Percentiles rank a stretch among this genome's conserved stretches.
Conservation (phyloP, 2,329 filamentous ascomycete genomes). For the Scorias spongiosa region DNA sequence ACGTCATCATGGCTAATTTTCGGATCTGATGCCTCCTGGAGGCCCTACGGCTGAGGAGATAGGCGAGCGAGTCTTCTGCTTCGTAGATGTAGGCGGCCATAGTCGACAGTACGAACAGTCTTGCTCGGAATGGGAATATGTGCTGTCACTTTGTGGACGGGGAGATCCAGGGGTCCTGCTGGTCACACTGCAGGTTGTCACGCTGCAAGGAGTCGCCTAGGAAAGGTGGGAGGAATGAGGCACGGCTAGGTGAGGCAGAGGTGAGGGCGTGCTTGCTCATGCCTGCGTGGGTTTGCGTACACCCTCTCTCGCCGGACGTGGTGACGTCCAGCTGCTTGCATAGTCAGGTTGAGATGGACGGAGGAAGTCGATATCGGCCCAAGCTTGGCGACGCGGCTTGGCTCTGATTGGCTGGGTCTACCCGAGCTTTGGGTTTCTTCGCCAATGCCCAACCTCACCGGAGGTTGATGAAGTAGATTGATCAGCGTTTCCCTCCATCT, state of each 20-base stretch:
- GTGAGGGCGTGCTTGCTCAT: too few relatives aligned
- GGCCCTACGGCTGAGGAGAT: background rate
- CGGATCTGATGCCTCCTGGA: background rate
- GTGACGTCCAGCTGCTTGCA: background rate
- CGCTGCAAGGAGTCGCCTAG: background rate
- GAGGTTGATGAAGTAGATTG: too few relatives aligned
- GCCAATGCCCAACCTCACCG: background rate
- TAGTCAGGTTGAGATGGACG: background rate
- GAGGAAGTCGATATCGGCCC: background rate
- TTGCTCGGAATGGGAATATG: background rate
- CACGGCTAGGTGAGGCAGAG: background rate
- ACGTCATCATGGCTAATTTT: background rate
- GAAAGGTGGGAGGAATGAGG: background rate
- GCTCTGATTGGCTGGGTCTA: background rate
- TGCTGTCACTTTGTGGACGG: background rate
- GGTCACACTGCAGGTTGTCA: background rate
- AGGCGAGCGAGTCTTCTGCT: too few relatives aligned
- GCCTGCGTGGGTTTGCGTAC: too few relatives aligned
- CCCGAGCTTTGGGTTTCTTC: background rate
- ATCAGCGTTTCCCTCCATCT: too few relatives aligned
- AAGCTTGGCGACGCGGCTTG: background rate
- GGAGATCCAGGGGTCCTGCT: background rate
- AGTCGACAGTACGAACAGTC: too few relatives aligned
- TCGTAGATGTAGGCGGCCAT: too few relatives aligned
- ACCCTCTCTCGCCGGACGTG: too few relatives aligned